Evolutionary conservation across 2,329 filamentous ascomycete genomes (phyloP), one percentile per base, ranked within the genome.

Genomic region (Sporothrix variecibatus): DNA sequence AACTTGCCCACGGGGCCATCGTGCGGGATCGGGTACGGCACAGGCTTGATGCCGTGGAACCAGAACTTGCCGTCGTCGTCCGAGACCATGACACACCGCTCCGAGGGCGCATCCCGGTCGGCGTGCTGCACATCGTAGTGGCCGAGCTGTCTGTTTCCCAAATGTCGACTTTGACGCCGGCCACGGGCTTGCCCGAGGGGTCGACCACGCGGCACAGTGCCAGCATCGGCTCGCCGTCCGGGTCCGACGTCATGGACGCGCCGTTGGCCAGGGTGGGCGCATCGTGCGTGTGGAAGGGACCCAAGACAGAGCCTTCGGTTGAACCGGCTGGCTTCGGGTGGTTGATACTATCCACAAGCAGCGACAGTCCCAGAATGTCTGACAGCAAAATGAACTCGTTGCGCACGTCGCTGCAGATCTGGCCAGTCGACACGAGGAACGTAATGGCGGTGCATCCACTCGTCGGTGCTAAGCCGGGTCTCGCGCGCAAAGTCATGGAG

Each of bases 331-430:
- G 93, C 81, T 94, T 95, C 34, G 93, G 93, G 83, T 95, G 93
- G 84, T 94, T 92, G 84, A 96, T 95, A 78, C 87, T 89, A 83
- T 96, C 93, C 77, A 96, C 91, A 3, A 96, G 89, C 75, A 95
- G 88, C 28, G 92, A 94, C 49, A 96, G 88, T 53, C 93, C 93
- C 28, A 95, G 87, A 58, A 94, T 87, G 82, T 96, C 93, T 77
- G 91, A 93, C 76, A 95, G 90, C 53, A 95, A 89, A 81, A 95
- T 95, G 85, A 93, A 94, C 86, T 94, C 92, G 82, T 94, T 91
- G 77, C 93, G 88, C 68, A 94, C 91, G 79, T 93, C 90, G 74
- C 85, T 91, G 80, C 90, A 92, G 75, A 91, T 95, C 81, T 95
- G 87, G 4, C 93, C 93, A 9, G 92, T 91, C 56, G 86, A 84